These are phyloP conservation scores for Magnolia changhungtana DNA, from an alignment of 164 flowering plant genomes.

Conservation along the genomic window DNA sequence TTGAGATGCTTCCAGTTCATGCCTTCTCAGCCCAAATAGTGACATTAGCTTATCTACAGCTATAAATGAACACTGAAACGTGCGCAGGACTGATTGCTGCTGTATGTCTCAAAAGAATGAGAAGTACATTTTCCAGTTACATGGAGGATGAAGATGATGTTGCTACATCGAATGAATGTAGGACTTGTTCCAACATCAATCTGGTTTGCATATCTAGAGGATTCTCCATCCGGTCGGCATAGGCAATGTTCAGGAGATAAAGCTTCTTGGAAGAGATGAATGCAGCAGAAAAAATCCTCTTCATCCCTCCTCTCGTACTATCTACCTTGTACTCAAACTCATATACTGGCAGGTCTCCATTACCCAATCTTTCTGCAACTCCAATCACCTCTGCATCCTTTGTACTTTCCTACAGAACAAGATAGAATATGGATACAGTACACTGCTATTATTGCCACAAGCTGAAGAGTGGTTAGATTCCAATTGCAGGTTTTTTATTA, in stretches of 20 bases:
- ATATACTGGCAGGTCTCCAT: conserved; percentile 60
- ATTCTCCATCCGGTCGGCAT: conserved; percentile 61
- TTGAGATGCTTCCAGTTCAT: too few species aligned
- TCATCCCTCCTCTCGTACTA: conserved; percentile 45
- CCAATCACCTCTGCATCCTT: conserved; percentile 62
- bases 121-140: not conserved
- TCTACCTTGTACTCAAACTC: conserved; percentile 72
- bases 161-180: conserved; percentile 74
- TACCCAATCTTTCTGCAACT: conserved; percentile 59
- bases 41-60: not conserved
- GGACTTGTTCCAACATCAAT: conserved; percentile 55
- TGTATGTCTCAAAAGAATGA: not conserved
- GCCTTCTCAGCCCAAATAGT: too few species aligned
- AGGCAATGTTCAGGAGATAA: conserved; percentile 69
- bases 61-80: not conserved
- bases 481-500: too few species aligned
- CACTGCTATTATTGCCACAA: not conserved
- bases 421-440: not conserved
- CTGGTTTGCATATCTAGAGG: conserved; percentile 55
- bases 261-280: conserved; percentile 77
- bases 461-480: not conserved
- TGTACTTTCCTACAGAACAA: conserved; percentile 69
- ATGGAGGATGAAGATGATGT: conserved; percentile 6
- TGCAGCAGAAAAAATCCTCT: conserved; percentile 50
- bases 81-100: not conserved